Conservation (phyloP, 345 rosid species). For the Aquilaria sinensis region DNA sequence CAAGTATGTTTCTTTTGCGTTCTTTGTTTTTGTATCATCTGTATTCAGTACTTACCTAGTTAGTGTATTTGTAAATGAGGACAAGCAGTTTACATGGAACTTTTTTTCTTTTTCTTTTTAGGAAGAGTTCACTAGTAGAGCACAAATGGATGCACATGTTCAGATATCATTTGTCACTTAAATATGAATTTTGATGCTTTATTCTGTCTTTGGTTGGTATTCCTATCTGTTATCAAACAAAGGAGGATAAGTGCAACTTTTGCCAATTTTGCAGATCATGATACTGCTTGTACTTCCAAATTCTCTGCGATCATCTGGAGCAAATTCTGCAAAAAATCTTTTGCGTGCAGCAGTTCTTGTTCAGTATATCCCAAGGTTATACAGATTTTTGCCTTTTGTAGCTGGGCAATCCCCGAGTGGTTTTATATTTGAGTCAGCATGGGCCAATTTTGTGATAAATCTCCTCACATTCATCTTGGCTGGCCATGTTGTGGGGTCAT, state of each 20-base stretch:
- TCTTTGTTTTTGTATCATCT: too few relatives aligned
- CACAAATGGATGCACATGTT: too few relatives aligned
- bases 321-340: conserved; percentile 63
- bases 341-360: conserved; percentile 52
- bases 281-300: conserved; percentile 40
- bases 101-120: too few relatives aligned
- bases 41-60: too few relatives aligned
- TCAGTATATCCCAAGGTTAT: conserved; percentile 73
- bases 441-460: conserved; percentile 82
- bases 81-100: too few relatives aligned
- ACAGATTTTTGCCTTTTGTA: conserved; percentile 60
- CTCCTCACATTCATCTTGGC: conserved; percentile 67
- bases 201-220: too few relatives aligned
- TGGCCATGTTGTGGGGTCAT: conserved; percentile 75
- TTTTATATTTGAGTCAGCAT: conserved; percentile 81
- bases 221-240: background rate
- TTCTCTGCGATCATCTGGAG: conserved; percentile 33
- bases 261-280: conserved; percentile 39
- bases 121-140: too few relatives aligned
- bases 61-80: too few relatives aligned
- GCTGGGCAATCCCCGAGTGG: conserved; percentile 72
- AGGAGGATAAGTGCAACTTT: too few relatives aligned
- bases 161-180: too few relatives aligned
- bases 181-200: too few relatives aligned
- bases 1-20: too few relatives aligned